These are phyloP conservation scores for Botryosphaeria dothidea DNA, from an alignment of 2,329 filamentous ascomycete species.

Conservation along the genomic window DNA sequence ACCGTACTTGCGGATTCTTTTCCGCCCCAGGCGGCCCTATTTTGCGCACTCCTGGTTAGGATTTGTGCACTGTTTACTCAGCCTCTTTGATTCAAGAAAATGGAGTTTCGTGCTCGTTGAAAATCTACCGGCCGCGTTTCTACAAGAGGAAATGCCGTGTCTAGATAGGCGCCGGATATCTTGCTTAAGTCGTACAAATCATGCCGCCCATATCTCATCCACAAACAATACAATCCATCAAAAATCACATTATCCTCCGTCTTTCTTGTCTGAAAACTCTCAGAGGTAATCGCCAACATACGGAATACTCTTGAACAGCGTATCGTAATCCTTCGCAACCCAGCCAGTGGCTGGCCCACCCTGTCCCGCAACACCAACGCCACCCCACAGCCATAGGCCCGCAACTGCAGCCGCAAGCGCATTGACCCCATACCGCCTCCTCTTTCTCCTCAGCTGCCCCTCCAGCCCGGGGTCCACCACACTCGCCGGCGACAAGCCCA, in stretches of 20 bases:
- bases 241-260: neutral
- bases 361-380: slow-evolving; percentile 73
- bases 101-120: neutral
- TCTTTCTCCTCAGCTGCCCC: slow-evolving; percentile 58
- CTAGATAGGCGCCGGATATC: slow-evolving; percentile 3
- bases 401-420: slow-evolving; percentile 59
- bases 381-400: slow-evolving; percentile 77
- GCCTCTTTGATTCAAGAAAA: too few relatives aligned
- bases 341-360: slow-evolving; percentile 72
- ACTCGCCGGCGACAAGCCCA: slow-evolving; percentile 63
- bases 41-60: too few relatives aligned
- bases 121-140: neutral
- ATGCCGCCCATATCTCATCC: neutral
- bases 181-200: neutral
- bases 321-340: slow-evolving; percentile 79
- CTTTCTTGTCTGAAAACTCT: slow-evolving; percentile 5
- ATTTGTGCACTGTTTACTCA: too few relatives aligned
- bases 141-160: neutral
- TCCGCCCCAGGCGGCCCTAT: neutral
- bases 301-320: slow-evolving; percentile 65
- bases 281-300: slow-evolving; percentile 55
- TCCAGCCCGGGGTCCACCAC: slow-evolving; percentile 51
- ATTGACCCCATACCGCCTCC: slow-evolving; percentile 73
- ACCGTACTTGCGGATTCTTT: neutral
- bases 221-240: neutral